A percentile compares a stretch with the other conserved stretches of the same genome.
Conservation (phyloP, 1,139 yeast species). For the Blastobotrys indianensis region DNA sequence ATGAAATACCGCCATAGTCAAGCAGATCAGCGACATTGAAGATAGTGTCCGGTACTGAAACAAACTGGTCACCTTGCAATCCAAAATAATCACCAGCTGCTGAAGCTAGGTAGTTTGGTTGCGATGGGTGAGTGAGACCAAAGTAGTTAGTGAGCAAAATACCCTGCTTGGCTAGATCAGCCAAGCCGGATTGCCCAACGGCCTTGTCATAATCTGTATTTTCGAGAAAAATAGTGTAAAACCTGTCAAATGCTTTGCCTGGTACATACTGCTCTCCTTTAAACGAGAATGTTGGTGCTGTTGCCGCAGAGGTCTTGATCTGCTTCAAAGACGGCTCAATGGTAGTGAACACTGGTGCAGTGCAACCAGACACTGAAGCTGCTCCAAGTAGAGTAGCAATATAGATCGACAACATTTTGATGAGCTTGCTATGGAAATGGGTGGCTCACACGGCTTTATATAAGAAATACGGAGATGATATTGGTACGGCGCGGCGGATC, state of each 20-base stretch:
- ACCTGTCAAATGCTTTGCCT: constrained; percentile 41
- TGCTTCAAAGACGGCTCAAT: constrained; percentile 35
- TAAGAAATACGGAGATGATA: too few species aligned
- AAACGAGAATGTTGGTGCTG: constrained; percentile 35
- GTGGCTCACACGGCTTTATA: too few species aligned
- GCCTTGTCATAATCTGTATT: constrained; percentile 48
- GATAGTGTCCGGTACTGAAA: constrained; percentile 39
- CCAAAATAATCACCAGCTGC: constrained; percentile 47
- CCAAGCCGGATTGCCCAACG: constrained; percentile 38
- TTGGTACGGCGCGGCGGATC: too few species aligned
- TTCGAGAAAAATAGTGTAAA: constrained; percentile 44
- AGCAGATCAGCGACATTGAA: constrained; percentile 44
- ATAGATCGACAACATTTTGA: not conserved
- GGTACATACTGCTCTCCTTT: constrained; percentile 32
- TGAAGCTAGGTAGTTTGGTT: constrained; percentile 46
- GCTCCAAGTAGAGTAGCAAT: not conserved
- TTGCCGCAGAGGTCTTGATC: constrained; percentile 37
- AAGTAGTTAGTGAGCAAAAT: constrained; percentile 44
- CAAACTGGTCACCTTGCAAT: constrained; percentile 40
- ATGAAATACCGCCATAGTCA: constrained; percentile 40
- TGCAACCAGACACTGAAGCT: not conserved
- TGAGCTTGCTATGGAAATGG: too few species aligned
- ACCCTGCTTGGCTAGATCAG: constrained; percentile 39
- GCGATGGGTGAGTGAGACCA: constrained; percentile 46
- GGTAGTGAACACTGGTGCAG: constrained; percentile 32